phyloP scores from a whole-genome alignment of 1,284 basidiomycete species.

The Cutaneotrichosporon cutaneum region DNA sequence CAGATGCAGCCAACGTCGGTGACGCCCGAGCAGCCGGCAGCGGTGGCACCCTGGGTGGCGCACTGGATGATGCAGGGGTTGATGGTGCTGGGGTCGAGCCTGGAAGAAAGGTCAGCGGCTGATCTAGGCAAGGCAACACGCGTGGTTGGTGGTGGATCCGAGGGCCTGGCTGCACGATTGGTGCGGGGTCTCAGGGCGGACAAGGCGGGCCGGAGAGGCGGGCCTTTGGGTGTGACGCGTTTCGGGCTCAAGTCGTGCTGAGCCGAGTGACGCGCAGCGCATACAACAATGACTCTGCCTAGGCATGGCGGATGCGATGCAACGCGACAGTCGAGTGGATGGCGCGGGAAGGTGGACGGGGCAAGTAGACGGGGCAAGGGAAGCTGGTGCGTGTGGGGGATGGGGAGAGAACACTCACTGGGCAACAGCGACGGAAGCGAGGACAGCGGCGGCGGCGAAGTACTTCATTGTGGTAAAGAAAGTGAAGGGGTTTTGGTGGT shows the following conservation, averaged over 20 bases:
- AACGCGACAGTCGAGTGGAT: neutral
- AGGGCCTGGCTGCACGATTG: neutral
- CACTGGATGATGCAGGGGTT: conserved; percentile 11
- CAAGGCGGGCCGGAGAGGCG: neutral
- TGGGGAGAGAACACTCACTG: conserved; percentile 6
- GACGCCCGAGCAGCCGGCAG: conserved; percentile 8
- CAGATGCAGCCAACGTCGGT: conserved; percentile 12
- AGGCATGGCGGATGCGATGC: too few species aligned
- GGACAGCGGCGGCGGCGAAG: conserved; percentile 10
- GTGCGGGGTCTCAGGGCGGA: neutral
- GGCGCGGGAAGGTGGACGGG: neutral
- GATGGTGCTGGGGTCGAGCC: conserved; percentile 8
- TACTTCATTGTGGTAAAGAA: conserved; percentile 16
- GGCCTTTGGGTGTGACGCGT: neutral
- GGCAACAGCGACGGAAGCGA: conserved; percentile 14
- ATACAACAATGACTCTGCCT: too few species aligned
- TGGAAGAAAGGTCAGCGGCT: conserved; percentile 7
- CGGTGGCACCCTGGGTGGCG: conserved; percentile 4
- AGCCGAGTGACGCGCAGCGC: neutral
- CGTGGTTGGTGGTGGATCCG: neutral
- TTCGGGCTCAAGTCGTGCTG: neutral
- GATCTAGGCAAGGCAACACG: neutral
- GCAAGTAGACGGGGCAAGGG: neutral
- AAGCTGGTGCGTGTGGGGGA: neutral
- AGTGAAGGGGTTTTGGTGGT: neutral